Evolutionary conservation across 305 asterid genomes (phyloP), one percentile per base, ranked within the genome.

Genomic region (Fraxinus latifolia): DNA sequence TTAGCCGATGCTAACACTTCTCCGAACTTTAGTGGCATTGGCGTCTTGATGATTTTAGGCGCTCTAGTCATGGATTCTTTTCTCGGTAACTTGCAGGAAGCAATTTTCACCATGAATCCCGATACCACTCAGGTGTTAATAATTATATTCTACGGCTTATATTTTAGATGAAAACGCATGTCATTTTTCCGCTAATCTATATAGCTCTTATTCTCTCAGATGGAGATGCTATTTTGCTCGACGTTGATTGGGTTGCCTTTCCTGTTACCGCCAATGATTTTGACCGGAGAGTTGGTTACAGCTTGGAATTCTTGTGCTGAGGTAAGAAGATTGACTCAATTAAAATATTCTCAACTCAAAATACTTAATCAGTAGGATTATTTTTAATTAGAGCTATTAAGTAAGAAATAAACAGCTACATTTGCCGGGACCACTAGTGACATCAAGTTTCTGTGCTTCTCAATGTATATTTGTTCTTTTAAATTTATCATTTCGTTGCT

Each of bases 141-240:
- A 0, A 79, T 53, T 32, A 19, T 27, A 7, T 77, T 17, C 17
- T 60, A 27, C 29, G 0, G 19, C 5, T 19, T 39, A 12, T 19
- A 21, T 15, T 58, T 33, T 21, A 31, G 34, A 68, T 50, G 7
- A 73, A 5, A 58, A 33, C 9, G 36, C 23, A 1, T 23, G 14
- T 67, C 29, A n/a, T 50, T 58, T 80, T 15, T 14, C 7, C 9
- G 23, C 72, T 78, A 9, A 37, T 25, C 31, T 68, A 77, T 83
- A 1, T 1, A 0, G 1, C 0, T 27, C 76, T 72, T 17, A 55
- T 77, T 78, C 34, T 74, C n/a, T 11, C 84, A 95, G 99, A 95
- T 85, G 91, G 99, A 95, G 90, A 95, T 95, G 99, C 87, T 93
- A 37, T 95, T 93, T 88, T 93, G 99, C 90, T 95, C 98, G 1